These are phyloP conservation scores for Quercus variabilis DNA, from an alignment of 306 rosid species.

Conservation along the genomic window DNA sequence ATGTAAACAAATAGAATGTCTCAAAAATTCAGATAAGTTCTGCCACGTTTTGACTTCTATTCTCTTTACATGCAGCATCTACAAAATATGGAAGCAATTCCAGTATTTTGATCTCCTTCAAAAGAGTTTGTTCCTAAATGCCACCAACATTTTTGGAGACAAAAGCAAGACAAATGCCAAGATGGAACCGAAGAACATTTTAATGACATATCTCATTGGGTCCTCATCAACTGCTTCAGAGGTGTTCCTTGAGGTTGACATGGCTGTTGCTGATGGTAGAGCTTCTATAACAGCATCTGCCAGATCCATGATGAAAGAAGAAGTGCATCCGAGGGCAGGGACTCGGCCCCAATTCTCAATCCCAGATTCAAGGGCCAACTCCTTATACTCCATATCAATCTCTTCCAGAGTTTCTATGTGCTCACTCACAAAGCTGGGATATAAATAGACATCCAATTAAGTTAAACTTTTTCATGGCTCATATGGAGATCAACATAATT, in stretches of 20 bases:
- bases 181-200: slow-evolving; percentile 75
- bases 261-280: slow-evolving; percentile 77
- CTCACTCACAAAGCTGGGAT: slow-evolving; percentile 91
- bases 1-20: neutral
- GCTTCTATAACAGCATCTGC: slow-evolving; percentile 96
- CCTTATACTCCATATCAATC: slow-evolving; percentile 93
- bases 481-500: neutral
- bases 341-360: slow-evolving; percentile 95
- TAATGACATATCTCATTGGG: slow-evolving; percentile 46
- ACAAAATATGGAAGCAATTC: neutral
- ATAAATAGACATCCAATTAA: neutral
- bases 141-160: slow-evolving; percentile 62
- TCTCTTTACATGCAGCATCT: neutral
- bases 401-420: slow-evolving; percentile 99
- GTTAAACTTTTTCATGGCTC: neutral
- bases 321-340: slow-evolving; percentile 85
- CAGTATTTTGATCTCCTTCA: slow-evolving; percentile 15
- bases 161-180: slow-evolving; percentile 65
- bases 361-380: slow-evolving; percentile 93
- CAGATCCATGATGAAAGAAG: slow-evolving; percentile 80
- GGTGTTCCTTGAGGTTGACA: slow-evolving; percentile 39
- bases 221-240: slow-evolving; percentile 50
- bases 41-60: neutral
- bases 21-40: neutral
- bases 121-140: slow-evolving; percentile 53